These are phyloP conservation scores for Aspergillus mulundensis DNA, from an alignment of 495 filamentous ascomycete species.

Conservation along the genomic window DNA sequence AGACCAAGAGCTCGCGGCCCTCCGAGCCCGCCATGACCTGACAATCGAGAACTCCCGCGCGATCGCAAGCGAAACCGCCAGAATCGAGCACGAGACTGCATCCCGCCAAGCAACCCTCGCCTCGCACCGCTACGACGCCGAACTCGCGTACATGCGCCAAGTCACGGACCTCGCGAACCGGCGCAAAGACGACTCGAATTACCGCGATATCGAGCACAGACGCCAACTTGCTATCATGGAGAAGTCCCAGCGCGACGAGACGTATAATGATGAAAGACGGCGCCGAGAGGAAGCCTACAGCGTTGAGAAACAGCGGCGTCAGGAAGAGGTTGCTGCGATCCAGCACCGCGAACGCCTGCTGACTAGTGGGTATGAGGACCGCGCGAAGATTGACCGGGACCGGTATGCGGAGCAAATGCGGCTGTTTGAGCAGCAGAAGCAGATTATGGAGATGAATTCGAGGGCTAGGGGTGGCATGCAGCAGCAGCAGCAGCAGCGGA, in stretches of 20 bases:
- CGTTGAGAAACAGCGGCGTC: background rate
- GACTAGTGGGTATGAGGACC: conserved; percentile 7
- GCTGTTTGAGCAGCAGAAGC: conserved; percentile 11
- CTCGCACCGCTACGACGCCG: conserved; percentile 2
- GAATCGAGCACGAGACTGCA: conserved; percentile 5
- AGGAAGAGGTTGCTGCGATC: conserved; percentile 2
- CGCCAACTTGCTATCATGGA: background rate
- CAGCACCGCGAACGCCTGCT: conserved; percentile 2
- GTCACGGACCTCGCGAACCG: conserved; percentile 5
- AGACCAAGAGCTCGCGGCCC: background rate
- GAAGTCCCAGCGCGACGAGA: conserved; percentile 8
- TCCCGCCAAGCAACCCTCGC: conserved; percentile 4
- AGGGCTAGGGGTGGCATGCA: background rate
- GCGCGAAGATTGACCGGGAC: conserved; percentile 11
- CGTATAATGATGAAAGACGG: background rate
- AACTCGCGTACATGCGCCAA: conserved; percentile 11
- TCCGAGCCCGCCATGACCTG: conserved; percentile 1
- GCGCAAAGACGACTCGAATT: conserved; percentile 5
- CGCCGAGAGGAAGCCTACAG: conserved; percentile 4
- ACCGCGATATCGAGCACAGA: conserved; percentile 8
- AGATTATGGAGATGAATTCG: background rate
- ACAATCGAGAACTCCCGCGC: background rate
- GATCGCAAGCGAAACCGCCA: background rate
- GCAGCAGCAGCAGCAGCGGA: background rate
- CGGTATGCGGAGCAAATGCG: conserved; percentile 3